Evolutionary conservation across 2,329 filamentous ascomycete genomes (phyloP), one percentile per base, ranked within the genome.

Genomic region (Atkinsonella texensis): DNA sequence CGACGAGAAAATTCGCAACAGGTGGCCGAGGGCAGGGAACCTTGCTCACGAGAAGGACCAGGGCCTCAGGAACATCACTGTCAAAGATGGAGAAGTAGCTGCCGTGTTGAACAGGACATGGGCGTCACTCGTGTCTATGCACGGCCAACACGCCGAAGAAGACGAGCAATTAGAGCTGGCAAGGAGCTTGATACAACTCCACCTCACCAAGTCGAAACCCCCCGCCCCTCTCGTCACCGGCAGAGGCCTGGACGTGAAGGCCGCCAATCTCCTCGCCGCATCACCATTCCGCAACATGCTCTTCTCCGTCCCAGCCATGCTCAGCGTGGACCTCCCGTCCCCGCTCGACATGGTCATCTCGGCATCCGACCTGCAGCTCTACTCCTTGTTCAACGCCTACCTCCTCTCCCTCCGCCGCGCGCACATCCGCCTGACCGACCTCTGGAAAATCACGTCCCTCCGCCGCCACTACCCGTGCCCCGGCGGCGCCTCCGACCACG

Each of bases 291-390:
- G 81, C 50, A 89, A 91, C 58, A 73, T 95, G 0, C 75, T 97
- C 5, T 84, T 97, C 53, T 89, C 89, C 2, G 81, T 84, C 0
- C 83, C 89, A 0, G 66, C 64, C 11, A 80, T 77, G 1, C 74
- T 98, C 41, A 83, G 79, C 1, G 74, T 95, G 56, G 80, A 84
- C 40, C 81, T 95, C 9, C 79, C 79, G 2, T 84, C 86, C 2
- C 90, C 93, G 0, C 69, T 97, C 5, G 90, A 97, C 63, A 77
- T 98, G 32, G 95, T 97, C 60, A 79, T 97, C 31, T 82, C 86
- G 11, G 73, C 79, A 4, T 74, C 82, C 0, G 90, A 97, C 60
- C 70, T 95, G 11, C 78, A 85, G 47, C 79, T 80, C 0, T 98
- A 97, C 66, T 86, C 89, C 0, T 76, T 77, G n/a, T 84, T 96